These are phyloP conservation scores for Haematococcus lacustris DNA, from an alignment of 139 green algal species.

Conservation along the genomic window DNA sequence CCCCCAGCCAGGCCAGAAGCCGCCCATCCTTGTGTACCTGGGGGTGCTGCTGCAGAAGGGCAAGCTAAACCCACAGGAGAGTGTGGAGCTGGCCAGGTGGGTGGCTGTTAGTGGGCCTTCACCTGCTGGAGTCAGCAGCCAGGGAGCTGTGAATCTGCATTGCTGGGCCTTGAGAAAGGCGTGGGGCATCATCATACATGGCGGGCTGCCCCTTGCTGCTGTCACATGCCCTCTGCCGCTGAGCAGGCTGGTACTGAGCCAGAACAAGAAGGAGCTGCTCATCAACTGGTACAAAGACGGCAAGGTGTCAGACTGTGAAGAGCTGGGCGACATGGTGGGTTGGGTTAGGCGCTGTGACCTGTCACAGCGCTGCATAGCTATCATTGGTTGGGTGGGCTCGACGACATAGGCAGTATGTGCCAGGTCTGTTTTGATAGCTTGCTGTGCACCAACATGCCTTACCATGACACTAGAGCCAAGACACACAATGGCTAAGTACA, in stretches of 20 bases:
- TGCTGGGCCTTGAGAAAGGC: not conserved
- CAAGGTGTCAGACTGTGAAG: conserved; percentile 88
- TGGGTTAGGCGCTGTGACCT: not conserved
- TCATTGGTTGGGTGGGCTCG: too few species aligned
- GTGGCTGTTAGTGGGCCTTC: not conserved
- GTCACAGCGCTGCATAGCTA: too few species aligned
- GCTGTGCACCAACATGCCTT: not conserved
- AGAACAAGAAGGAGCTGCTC: conserved; percentile 99
- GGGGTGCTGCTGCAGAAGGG: conserved; percentile 88
- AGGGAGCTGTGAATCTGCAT: not conserved
- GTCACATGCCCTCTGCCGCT: conserved; percentile 23
- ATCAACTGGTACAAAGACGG: conserved; percentile 91
- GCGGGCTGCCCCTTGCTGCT: not conserved
- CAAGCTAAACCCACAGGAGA: conserved; percentile 90
- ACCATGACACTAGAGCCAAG: too few species aligned
- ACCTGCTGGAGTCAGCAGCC: not conserved
- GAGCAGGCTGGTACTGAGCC: conserved; percentile 78
- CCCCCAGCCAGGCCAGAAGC: conserved; percentile 80
- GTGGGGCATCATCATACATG: too few species aligned
- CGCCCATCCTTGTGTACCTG: conserved; percentile 97
- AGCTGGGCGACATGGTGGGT: conserved; percentile 89
- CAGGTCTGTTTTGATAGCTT: too few species aligned
- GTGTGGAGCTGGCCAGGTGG: conserved; percentile 80
- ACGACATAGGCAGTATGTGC: too few species aligned
- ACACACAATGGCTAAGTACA: too few species aligned